Evolutionary conservation across 1,139 yeast genomes (phyloP), one percentile per base, ranked within the genome.

Genomic region (Hansenula lynferdii): DNA sequence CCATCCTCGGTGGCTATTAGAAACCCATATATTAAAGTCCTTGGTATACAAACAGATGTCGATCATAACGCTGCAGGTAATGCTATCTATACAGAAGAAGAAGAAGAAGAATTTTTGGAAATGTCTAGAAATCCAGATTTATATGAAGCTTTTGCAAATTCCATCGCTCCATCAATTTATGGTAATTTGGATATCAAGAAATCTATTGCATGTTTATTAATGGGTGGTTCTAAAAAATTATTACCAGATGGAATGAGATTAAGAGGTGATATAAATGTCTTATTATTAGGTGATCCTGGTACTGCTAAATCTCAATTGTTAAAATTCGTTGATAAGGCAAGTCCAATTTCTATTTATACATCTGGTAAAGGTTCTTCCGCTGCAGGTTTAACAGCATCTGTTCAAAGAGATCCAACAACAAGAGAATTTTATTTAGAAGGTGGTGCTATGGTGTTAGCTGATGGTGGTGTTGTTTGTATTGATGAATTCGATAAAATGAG

Each of bases 321-420:
- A 54, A 92, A 94, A 60, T 92, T 90, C 53, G 97, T 89, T 18
- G 97, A 92, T 58, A 90, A 92, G 57, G 89, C 86, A 17, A 80
- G 96, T 8, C 98, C 98, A 5, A 89, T 92, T 45, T 80, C 97
- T 1, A 92, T 92, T 31, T 92, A 92, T 60, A 92, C 99, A 1
- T 89, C 97, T 0, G 99, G 99, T 69, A 92, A 92, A 58, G 99
- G 99, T 54, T 92, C 98, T 0, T 90, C 97, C 17, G 99, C 99
- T 2, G 99, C 97, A 6, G 99, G 99, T 78, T 75, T 92, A 62
- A 92, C 99, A 1, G 98, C 98, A 1, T 85, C 96, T 11, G 97
- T 92, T 21, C 98, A 92, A 64, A 75, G 97, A 59, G 97, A 92
- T 57, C 75, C 87, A 1, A 70, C 73, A 28, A 85, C 96, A 0